phyloP scores from a whole-genome alignment of 2,329 filamentous ascomycete species.

The Fusarium mundagurra region DNA sequence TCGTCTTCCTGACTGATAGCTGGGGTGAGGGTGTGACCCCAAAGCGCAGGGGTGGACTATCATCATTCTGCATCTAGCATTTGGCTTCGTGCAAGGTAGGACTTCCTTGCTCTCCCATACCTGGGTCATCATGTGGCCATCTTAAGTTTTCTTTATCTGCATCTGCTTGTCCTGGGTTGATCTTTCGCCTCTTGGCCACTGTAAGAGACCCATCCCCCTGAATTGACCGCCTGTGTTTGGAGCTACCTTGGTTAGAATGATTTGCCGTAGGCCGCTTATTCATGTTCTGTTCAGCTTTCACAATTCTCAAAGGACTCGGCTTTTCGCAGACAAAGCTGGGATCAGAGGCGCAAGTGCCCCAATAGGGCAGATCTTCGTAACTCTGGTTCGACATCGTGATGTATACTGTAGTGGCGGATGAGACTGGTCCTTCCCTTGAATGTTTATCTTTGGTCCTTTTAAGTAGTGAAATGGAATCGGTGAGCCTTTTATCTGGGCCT shows the following conservation, averaged over 20 bases:
- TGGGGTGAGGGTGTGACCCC: constrained; percentile 7
- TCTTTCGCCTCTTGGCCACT: constrained; percentile 49
- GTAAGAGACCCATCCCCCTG: constrained; percentile 42
- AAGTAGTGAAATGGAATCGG: background rate
- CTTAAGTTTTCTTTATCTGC: constrained; percentile 34
- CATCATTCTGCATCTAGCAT: constrained; percentile 12
- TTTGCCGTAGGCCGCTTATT: constrained; percentile 34
- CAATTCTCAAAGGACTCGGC: constrained; percentile 61
- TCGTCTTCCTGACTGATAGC: constrained; percentile 34
- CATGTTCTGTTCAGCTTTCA: constrained; percentile 50
- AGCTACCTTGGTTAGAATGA: constrained; percentile 41
- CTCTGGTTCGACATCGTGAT: constrained; percentile 49
- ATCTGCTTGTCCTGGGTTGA: constrained; percentile 1
- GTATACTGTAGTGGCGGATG: background rate
- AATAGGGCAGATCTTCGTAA: constrained; percentile 37
- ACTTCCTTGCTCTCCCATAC: background rate
- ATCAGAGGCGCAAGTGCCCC: constrained; percentile 47
- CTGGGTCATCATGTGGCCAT: background rate
- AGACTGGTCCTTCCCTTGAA: background rate
- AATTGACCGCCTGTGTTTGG: background rate
- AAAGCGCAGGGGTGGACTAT: constrained; percentile 14
- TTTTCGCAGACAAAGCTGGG: constrained; percentile 38
- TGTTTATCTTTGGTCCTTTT: background rate
- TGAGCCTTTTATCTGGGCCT: background rate
- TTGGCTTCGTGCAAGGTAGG: constrained; percentile 9